phyloP scores from a whole-genome alignment of 192 early-diverging fungal genomes.

The Kappamyces sp. region DNA sequence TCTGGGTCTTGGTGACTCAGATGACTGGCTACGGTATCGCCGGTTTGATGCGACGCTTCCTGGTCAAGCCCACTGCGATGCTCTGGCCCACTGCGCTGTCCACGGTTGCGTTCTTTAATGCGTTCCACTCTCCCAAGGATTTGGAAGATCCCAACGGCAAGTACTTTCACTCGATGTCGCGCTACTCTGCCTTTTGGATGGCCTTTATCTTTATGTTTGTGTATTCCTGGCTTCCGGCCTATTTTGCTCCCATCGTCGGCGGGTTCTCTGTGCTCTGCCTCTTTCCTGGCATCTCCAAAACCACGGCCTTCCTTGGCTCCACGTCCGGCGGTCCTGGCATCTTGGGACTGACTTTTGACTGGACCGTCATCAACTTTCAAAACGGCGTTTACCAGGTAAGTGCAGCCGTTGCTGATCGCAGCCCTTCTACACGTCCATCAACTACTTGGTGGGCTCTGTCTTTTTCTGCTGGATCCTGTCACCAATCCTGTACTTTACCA shows the following conservation, averaged over 20 bases:
- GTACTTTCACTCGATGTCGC: conserved; percentile 17
- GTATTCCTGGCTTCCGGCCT: conserved; percentile 21
- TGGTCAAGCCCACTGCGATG: conserved; percentile 75
- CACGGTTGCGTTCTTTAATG: conserved; percentile 67
- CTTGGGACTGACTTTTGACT: conserved; percentile 18
- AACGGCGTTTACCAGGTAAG: background rate
- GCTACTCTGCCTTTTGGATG: conserved; percentile 27
- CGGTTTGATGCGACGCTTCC: conserved; percentile 58
- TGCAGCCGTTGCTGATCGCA: background rate
- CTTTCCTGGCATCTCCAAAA: conserved; percentile 1
- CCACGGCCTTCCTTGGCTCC: conserved; percentile 5
- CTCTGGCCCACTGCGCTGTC: conserved; percentile 71
- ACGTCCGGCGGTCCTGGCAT: conserved; percentile 12
- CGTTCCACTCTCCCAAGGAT: conserved; percentile 54
- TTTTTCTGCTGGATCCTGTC: conserved; percentile 18
- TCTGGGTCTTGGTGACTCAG: conserved; percentile 46
- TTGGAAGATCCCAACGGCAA: background rate
- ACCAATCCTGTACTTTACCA: conserved; percentile 13
- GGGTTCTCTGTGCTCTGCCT: conserved; percentile 6
- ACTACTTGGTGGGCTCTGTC: conserved; percentile 10
- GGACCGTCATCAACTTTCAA: conserved; percentile 11
- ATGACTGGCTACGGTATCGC: conserved; percentile 55
- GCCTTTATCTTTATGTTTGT: conserved; percentile 18
- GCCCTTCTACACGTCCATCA: conserved; percentile 16
- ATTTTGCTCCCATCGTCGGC: conserved; percentile 2